Evolutionary conservation across 2,329 filamentous ascomycete species (phyloP), one percentile per base, ranked within the genome.

Genomic region (Cytospora schulzeri): DNA sequence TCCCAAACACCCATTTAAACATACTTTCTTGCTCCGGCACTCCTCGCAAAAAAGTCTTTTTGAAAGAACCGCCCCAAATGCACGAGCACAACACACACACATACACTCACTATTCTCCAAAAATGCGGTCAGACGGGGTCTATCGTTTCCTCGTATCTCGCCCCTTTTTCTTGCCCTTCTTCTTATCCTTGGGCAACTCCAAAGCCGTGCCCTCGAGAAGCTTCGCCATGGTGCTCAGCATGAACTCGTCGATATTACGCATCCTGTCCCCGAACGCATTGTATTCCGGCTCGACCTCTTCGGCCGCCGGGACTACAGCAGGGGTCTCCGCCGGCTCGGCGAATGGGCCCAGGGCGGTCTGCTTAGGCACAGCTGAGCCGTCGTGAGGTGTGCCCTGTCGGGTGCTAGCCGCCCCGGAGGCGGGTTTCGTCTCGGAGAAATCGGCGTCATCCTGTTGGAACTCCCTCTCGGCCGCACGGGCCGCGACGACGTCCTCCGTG

Each of bases 401-500:
- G 6, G 79, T 76, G 60, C 79, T 85, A 5, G 83, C 84, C 2
- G 80, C 73, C 3, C 82, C 83, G 0, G 83, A 85, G 1, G 77
- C 74, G 62, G 83, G 77, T 74, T 86, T 85, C 15, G 51, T 35
- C 71, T 93, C 91, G 3, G 88, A 88, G 69, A 96, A 96, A 72
- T 96, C 93, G 5, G 87, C 91, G 54, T 93, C 92, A 70, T 96
- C 92, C 28, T 91, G 90, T 71, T 92, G 88, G 55, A 95, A 89
- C 75, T 99, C 95, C 72, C 91, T 95, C 74, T 96, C 91, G 0
- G 95, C 95, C 12, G 91, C 86, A 59, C 91, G 90, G 2, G 95
- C 95, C 0, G 95, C 95, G 29, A 88, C 88, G 17, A 94, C 91
- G 73, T 99, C 95, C 73, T 99, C 95, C 56, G 86, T 87, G 71